Evolutionary conservation across 441 rosid species (phyloP), one percentile per base, ranked within the genome.

Genomic region (Viola pubescens): DNA sequence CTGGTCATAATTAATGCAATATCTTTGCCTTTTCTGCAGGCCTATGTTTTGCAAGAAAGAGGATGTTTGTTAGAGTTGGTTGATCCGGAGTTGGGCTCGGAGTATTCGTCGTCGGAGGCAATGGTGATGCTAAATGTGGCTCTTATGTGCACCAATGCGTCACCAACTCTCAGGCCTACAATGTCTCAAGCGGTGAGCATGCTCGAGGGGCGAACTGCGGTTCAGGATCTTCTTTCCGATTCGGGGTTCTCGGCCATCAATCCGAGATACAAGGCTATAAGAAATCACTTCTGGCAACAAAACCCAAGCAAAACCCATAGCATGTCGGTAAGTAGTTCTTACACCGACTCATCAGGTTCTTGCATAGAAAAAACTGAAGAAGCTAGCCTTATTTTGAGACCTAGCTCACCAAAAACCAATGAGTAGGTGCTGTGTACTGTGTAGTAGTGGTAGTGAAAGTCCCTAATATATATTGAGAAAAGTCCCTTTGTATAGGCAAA

Each of bases 131-230:
- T 91, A 48, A 84, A 87, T 53, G 95, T 85, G 59, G 87, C 94
- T 10, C 77, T 91, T 37, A 64, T 85, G 68, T 87, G 97, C 72
- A 84, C 95, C 26, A 82, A 85, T 50, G 91, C 91, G 2, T 81
- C 97, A 9, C 97, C 97, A 10, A 84, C 91, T 0, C 77, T 92
- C 19, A 80, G 98, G 70, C 95, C 95, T 37, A 77, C 78, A 38
- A 91, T 87, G 95, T 83, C 97, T 12, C 97, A 83, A 73, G 91
- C 84, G 7, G 95, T 89, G 61, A 89, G 94, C 75, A 84, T 89
- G 77, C 78, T 91, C 7, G 87, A 89, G 59, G 95, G 96, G 52
- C 75, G 70, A 77, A 88, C 95, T 9, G 83, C 81, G 0, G 73
- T 91, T 67, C 87, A 85, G 75, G 94, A 91, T 61, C 70, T 87